Evolutionary conservation across 768 basidiomycete species (phyloP), one percentile per base, ranked within the genome.

Genomic region (Lactarius akahatsu): DNA sequence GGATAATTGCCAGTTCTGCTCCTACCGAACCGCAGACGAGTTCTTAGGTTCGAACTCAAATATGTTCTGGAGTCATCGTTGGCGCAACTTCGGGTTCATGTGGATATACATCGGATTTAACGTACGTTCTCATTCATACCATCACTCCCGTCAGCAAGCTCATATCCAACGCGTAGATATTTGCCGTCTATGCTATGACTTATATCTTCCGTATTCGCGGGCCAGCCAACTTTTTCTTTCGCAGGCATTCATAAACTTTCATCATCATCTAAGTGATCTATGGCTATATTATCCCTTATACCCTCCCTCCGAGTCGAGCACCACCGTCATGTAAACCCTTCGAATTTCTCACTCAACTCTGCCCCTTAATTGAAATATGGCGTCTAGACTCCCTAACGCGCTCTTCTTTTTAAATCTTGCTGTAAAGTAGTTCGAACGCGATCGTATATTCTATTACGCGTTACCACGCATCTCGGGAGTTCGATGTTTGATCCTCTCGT

Each of bases 1-100:
- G 2, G 71, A 72, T 4, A 70, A 69, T 18, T 87, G 86, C 74
- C 67, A 74, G 43, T 85, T 82, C 76, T 94, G 92, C 72, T 74
- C 85, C 3, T 78, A 80, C 41, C 73, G 78, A n/a, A 81, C 80
- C 0, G 85, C 88, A 0, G 87, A 92, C 73, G 73, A 80, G 47
- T 90, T 84, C 78, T 76, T 91, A 59, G 76, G 70, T 2, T 67
- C 69, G 10, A 77, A 71, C 68, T 89, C 92, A 76, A 88, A 86
- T 69, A 87, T 91, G 36, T 79, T 74, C 56, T 92, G 88, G 66
- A 66, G 77, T 66, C 74, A 81, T 58, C 76, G 74, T 45, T 85
- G 83, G 82, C 75, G 83, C 32, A 69, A 84, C 72, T 75, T 83
- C 43, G 83, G 81, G 6, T 67, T 85, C 54, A 72, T 86, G 70